Conservation (phyloP, 345 rosid species). For the Eutrema heterophyllum region DNA sequence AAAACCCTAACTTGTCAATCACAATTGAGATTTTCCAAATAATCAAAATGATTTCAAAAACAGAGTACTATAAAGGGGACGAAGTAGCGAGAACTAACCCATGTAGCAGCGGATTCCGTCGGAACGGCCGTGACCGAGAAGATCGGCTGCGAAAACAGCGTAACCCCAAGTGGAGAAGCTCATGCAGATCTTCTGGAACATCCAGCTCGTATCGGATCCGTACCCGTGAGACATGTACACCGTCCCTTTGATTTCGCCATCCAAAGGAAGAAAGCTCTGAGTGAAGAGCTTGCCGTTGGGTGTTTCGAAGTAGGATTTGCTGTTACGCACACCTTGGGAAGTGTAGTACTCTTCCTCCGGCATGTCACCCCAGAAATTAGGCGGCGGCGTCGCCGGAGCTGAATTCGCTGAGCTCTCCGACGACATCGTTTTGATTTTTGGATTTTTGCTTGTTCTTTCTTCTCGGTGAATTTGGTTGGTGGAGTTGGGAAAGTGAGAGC, state of each 20-base stretch:
- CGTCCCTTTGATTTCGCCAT: constrained; percentile 60
- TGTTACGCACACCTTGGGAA: constrained; percentile 79
- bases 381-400: constrained; percentile 17
- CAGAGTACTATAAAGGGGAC: not conserved
- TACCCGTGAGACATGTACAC: constrained; percentile 90
- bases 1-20: not conserved
- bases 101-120: constrained; percentile 91
- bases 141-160: constrained; percentile 96
- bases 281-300: constrained; percentile 82
- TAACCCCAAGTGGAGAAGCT: constrained; percentile 78
- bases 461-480: constrained; percentile 3
- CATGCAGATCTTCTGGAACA: constrained; percentile 91
- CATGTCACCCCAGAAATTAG: constrained; percentile 81
- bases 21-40: not conserved
- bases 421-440: constrained; percentile 23
- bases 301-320: constrained; percentile 73
- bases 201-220: constrained; percentile 92
- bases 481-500: not conserved
- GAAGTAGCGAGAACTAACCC: constrained; percentile 37
- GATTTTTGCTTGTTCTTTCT: not conserved
- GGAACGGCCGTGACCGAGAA: constrained; percentile 90
- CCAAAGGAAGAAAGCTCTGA: constrained; percentile 76
- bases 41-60: not conserved
- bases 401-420: constrained; percentile 19
- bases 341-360: constrained; percentile 86